Evolutionary conservation across 2,329 filamentous ascomycete species (phyloP).

Genomic region (Ophiostoma himal-ulmi): DNA sequence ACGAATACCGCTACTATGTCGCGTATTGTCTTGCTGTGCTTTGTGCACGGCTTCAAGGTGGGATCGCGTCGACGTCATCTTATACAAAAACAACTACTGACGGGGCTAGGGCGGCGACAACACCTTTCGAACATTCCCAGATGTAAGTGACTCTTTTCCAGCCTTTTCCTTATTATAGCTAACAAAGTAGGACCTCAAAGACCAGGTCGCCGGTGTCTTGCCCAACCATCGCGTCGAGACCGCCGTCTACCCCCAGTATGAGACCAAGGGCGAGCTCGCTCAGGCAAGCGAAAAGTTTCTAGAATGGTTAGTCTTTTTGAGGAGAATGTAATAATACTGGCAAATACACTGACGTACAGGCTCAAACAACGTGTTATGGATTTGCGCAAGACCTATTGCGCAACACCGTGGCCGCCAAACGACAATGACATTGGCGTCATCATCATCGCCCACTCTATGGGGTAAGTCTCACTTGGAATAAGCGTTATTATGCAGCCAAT

Average conservation of each 20-base stretch:
- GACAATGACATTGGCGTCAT: constrained; percentile 76
- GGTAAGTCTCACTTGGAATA: constrained; percentile 29
- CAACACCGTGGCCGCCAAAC: constrained; percentile 68
- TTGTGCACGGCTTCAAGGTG: constrained; percentile 69
- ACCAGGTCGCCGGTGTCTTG: constrained; percentile 5
- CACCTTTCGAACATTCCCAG: constrained; percentile 63
- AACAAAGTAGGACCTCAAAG: constrained; percentile 40
- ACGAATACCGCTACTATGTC: constrained; percentile 32
- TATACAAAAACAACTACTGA: constrained; percentile 33
- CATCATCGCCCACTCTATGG: constrained; percentile 78
- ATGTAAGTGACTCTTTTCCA: constrained; percentile 40
- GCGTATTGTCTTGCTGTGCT: constrained; percentile 61
- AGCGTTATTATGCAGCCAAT: no score
- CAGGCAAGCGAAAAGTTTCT: constrained; percentile 41
- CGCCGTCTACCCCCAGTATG: constrained; percentile 64
- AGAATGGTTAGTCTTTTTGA: background rate
- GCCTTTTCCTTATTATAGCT: background rate
- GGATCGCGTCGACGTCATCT: background rate
- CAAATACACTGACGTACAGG: constrained; percentile 33
- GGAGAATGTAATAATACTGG: no score
- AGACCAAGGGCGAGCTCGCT: constrained; percentile 63
- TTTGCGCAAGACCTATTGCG: constrained; percentile 61
- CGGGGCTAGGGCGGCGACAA: constrained; percentile 50
- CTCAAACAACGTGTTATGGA: constrained; percentile 77
- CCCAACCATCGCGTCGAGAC: constrained; percentile 43